Conservation (phyloP, 1,284 basidiomycete genomes). For the Heterobasidion irregulare region DNA sequence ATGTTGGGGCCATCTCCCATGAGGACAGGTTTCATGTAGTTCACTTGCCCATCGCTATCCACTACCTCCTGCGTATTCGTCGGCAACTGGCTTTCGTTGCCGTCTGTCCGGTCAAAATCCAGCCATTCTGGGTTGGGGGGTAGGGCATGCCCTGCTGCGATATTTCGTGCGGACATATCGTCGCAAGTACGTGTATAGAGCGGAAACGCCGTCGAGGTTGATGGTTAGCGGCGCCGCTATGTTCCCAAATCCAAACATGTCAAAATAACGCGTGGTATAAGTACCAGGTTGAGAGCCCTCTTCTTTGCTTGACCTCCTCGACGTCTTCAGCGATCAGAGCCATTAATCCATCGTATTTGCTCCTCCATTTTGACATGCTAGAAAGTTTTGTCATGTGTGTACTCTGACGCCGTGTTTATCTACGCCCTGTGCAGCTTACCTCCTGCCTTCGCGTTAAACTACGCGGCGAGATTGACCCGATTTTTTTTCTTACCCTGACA, state of each 20-base stretch:
- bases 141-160: constrained; percentile 20
- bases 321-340: no score
- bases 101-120: constrained; percentile 56
- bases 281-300: not conserved
- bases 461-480: constrained; percentile 41
- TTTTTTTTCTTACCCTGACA: constrained; percentile 20
- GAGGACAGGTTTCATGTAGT: constrained; percentile 51
- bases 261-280: not conserved
- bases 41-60: constrained; percentile 54
- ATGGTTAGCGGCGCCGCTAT: not conserved
- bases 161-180: constrained; percentile 27
- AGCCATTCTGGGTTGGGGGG: constrained; percentile 46
- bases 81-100: constrained; percentile 44
- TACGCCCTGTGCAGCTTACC: constrained; percentile 39
- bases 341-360: no score
- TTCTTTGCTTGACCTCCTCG: not conserved
- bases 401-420: constrained; percentile 47
- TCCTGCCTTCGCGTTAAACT: constrained; percentile 59
- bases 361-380: not conserved
- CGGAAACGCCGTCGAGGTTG: not conserved
- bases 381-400: not conserved
- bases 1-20: constrained; percentile 40
- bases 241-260: not conserved
- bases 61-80: constrained; percentile 41
- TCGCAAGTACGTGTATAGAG: no score